Percentiles rank a stretch among this genome's conserved stretches.
phyloP scores from a whole-genome alignment of 306 rosid species.

The Cucurbita ficifolia region DNA sequence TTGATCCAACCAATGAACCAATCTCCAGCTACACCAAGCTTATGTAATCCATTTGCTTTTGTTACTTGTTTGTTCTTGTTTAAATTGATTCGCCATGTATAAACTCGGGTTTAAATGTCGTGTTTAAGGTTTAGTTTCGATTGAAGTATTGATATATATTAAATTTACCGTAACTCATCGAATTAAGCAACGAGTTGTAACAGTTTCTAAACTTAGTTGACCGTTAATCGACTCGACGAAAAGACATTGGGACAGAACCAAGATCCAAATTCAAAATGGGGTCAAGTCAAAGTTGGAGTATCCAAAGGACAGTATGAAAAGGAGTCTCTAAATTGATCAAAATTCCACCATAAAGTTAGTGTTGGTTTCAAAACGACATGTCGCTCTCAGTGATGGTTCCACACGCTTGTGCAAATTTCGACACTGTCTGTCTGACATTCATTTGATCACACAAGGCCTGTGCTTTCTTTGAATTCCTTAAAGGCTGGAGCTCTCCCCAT shows the following conservation, averaged over 20 bases:
- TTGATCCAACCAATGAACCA: constrained; percentile 14
- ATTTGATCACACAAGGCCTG: not conserved
- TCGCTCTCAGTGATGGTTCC: constrained; percentile 5
- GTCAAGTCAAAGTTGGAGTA: not conserved
- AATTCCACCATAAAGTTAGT: not conserved
- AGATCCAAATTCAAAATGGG: not conserved
- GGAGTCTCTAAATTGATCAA: not conserved
- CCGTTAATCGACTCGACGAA: too few relatives aligned
- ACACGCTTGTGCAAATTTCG: not conserved
- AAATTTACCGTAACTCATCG: too few relatives aligned
- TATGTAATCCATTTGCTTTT: constrained; percentile 9
- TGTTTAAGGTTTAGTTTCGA: not conserved
- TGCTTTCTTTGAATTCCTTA: not conserved
- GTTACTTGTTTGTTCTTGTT: constrained; percentile 5
- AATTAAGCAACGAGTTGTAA: too few relatives aligned
- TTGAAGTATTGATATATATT: too few relatives aligned
- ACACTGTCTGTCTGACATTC: not conserved
- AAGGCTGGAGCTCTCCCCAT: not conserved
- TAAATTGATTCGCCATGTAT: not conserved
- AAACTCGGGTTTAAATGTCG: not conserved
- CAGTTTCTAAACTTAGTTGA: too few relatives aligned
- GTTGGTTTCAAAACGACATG: not conserved
- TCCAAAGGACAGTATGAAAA: not conserved
- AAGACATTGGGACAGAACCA: not conserved
- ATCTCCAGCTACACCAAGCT: constrained; percentile 12